Conservation (phyloP, 768 basidiomycete species). For the Leccinum boreale region DNA sequence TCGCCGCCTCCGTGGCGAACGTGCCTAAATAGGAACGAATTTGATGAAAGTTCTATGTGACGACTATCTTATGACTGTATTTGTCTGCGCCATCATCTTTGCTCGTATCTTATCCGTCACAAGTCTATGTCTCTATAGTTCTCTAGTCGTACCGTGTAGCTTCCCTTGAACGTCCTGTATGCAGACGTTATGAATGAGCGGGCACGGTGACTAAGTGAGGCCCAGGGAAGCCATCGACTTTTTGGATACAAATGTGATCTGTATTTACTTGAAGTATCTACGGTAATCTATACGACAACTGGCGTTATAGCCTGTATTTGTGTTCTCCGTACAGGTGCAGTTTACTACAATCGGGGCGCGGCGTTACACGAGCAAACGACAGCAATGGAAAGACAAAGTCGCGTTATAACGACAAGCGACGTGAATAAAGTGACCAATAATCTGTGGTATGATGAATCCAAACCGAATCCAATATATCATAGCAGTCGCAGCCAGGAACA, state of each 20-base stretch:
- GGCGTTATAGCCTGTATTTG: not conserved
- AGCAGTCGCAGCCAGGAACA: not conserved
- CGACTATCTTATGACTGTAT: not conserved
- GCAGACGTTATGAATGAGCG: not conserved
- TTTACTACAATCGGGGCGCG: not conserved
- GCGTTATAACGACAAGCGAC: not conserved
- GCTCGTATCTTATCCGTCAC: not conserved
- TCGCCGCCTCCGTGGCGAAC: constrained; percentile 33
- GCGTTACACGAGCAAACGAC: not conserved
- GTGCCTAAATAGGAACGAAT: constrained; percentile 11
- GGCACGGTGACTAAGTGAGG: not conserved
- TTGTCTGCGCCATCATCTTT: not conserved
- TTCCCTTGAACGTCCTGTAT: not conserved
- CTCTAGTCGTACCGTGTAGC: not conserved
- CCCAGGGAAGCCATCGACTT: not conserved
- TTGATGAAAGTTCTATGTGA: not conserved
- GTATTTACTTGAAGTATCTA: not conserved
- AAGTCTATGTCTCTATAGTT: not conserved
- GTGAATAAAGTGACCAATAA: constrained; percentile 29
- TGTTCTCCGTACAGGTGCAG: not conserved
- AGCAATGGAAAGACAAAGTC: not conserved
- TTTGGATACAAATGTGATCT: not conserved
- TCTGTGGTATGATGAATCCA: constrained; percentile 8
- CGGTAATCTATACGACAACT: not conserved
- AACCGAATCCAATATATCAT: constrained; percentile 4